Evolutionary conservation across 2,329 filamentous ascomycete species (phyloP).

Genomic region (Ambrosiella beaveri): DNA sequence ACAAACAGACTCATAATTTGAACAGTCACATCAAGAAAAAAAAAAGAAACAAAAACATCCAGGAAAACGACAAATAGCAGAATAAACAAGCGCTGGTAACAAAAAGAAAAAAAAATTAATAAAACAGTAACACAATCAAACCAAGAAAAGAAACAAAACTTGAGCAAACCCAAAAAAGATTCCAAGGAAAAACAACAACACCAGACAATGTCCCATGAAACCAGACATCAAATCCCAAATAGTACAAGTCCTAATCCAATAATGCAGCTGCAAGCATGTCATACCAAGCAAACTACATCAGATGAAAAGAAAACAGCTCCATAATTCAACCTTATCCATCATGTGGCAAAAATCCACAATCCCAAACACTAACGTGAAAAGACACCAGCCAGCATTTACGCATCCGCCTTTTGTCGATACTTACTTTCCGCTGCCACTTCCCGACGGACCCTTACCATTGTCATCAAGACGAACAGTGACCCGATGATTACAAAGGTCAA

Average conservation of each 20-base stretch:
- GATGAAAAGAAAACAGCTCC: no score
- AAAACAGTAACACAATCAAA: not conserved
- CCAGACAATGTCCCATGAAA: not conserved
- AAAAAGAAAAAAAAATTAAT: not conserved
- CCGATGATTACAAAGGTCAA: constrained; percentile 50
- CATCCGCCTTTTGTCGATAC: not conserved
- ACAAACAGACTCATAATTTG: not conserved
- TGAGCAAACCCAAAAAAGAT: not conserved
- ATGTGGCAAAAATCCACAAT: not conserved
- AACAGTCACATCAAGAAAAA: not conserved
- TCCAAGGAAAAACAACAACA: not conserved
- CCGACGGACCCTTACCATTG: constrained; percentile 15
- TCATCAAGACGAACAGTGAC: constrained; percentile 40
- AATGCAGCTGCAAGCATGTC: no score
- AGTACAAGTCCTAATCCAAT: no score
- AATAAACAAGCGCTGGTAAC: not conserved
- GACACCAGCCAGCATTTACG: not conserved
- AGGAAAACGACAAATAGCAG: not conserved
- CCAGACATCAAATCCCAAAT: not conserved
- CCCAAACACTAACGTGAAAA: not conserved
- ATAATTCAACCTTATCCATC: no score
- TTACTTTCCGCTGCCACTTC: constrained; percentile 11
- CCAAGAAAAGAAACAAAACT: not conserved
- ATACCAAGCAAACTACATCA: no score
- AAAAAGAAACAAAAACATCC: not conserved